A percentile compares a stretch with the other conserved stretches of the same genome.
phyloP scores from a whole-genome alignment of 2,329 filamentous ascomycete species.

The Colletotrichum somersetense region DNA sequence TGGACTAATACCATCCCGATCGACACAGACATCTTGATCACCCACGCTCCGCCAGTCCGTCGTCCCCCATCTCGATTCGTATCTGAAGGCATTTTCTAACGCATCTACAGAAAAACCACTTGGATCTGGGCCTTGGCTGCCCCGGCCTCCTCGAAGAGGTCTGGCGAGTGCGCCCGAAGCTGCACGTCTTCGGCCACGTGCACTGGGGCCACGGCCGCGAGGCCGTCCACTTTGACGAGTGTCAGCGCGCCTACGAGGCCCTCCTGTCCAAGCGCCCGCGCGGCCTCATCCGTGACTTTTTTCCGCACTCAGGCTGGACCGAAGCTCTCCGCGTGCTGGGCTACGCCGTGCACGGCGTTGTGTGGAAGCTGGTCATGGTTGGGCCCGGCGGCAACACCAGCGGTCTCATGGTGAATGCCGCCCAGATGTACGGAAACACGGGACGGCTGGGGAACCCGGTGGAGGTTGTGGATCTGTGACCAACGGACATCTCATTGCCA shows the following conservation, averaged over 20 bases:
- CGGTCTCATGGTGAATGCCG: constrained; percentile 68
- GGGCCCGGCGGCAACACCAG: constrained; percentile 64
- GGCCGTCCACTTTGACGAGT: constrained; percentile 79
- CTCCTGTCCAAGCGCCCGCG: constrained; percentile 62
- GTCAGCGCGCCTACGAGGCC: constrained; percentile 79
- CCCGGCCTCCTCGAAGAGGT: constrained; percentile 77
- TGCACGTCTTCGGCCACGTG: constrained; percentile 89
- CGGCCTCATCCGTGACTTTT: constrained; percentile 59
- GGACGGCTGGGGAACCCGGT: constrained; percentile 59
- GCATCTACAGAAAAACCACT: constrained; percentile 69
- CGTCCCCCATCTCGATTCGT: background rate
- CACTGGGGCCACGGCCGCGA: constrained; percentile 81
- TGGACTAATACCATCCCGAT: constrained; percentile 80
- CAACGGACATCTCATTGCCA: background rate
- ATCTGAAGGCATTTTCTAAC: constrained; percentile 11
- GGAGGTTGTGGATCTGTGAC: constrained; percentile 53
- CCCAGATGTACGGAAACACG: constrained; percentile 67
- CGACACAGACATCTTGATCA: constrained; percentile 83
- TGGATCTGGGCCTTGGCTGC: constrained; percentile 78
- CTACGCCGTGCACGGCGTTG: constrained; percentile 60
- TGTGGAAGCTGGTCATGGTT: constrained; percentile 70
- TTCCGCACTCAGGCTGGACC: constrained; percentile 61
- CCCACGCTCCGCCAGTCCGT: constrained; percentile 79
- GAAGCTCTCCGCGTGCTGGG: constrained; percentile 59
- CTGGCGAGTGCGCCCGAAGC: constrained; percentile 78